A percentile compares a stretch with the other conserved stretches of the same genome.
Conservation (phyloP, 495 filamentous ascomycete species). For the Cercophora sp. region DNA sequence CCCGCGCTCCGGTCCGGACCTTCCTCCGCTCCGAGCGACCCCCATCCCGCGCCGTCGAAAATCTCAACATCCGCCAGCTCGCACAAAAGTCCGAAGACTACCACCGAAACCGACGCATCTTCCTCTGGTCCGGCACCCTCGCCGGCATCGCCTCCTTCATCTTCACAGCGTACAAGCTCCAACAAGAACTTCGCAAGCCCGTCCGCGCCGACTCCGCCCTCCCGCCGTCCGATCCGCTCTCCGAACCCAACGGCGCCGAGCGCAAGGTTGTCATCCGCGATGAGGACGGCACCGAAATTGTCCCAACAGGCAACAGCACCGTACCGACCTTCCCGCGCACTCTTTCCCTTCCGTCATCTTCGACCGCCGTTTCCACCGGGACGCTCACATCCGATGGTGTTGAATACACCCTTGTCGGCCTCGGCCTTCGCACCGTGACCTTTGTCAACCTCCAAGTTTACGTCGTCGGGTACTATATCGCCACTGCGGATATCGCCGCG, state of each 20-base stretch:
- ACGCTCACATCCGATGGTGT: constrained; percentile 25
- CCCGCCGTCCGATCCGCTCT: constrained; percentile 41
- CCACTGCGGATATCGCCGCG: constrained; percentile 66
- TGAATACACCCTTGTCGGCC: constrained; percentile 84
- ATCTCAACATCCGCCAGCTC: constrained; percentile 43
- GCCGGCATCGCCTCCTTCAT: constrained; percentile 47
- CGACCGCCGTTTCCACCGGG: constrained; percentile 16
- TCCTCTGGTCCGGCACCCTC: constrained; percentile 44
- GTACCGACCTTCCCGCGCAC: constrained; percentile 77
- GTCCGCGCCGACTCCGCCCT: constrained; percentile 43
- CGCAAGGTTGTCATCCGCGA: constrained; percentile 54
- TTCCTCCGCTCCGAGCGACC: constrained; percentile 22
- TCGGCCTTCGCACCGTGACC: constrained; percentile 83
- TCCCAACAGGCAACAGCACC: constrained; percentile 76
- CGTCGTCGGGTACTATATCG: constrained; percentile 86
- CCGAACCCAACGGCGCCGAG: constrained; percentile 37
- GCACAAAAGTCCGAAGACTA: constrained; percentile 37
- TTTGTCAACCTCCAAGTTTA: constrained; percentile 93
- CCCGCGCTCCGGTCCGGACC: constrained; percentile 27
- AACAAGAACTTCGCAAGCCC: constrained; percentile 31
- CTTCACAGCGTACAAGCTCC: constrained; percentile 41
- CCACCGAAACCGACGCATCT: constrained; percentile 41
- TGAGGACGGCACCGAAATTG: constrained; percentile 58
- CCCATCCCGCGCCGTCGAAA: constrained; percentile 35
- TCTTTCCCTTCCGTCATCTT: constrained; percentile 53